Percentiles rank a stretch among this genome's conserved stretches.
phyloP scores from a whole-genome alignment of 176 grass and related monocot species.

The Olyra latifolia region DNA sequence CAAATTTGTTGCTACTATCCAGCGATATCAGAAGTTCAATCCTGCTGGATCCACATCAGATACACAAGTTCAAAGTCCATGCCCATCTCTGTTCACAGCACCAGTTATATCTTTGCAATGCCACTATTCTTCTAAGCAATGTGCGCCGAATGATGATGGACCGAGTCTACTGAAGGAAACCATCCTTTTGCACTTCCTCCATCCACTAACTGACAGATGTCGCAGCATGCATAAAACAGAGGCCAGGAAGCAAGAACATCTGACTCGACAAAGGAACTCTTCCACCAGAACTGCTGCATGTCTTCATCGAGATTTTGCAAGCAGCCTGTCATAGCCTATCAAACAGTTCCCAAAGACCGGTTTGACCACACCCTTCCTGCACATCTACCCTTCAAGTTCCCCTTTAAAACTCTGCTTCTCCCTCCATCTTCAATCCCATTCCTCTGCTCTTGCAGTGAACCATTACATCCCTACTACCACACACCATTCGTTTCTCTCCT shows the following conservation, averaged over 20 bases:
- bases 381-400: conserved; percentile 13
- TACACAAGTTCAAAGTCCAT: background rate
- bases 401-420: conserved; percentile 76
- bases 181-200: background rate
- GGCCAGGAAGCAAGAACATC: conserved; percentile 8
- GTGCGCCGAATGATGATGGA: conserved; percentile 11
- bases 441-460: conserved; percentile 30
- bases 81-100: conserved; percentile 1
- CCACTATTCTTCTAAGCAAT: conserved; percentile 23
- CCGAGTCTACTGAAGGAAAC: background rate
- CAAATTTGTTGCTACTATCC: background rate
- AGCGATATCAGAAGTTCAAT: conserved; percentile 11
- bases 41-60: background rate
- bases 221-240: conserved; percentile 26
- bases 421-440: conserved; percentile 36
- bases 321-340: conserved; percentile 9
- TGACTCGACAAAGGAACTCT: conserved; percentile 22
- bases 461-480: background rate
- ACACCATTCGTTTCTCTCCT: conserved; percentile 37
- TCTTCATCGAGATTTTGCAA: conserved; percentile 33
- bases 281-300: conserved; percentile 4
- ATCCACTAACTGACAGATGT: conserved; percentile 19
- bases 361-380: conserved; percentile 33
- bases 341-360: conserved; percentile 18
- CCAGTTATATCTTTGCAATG: background rate